Evolutionary conservation across 2,329 filamentous ascomycete genomes (phyloP).

Genomic region (Pseudocercospora pini-densiflorae): DNA sequence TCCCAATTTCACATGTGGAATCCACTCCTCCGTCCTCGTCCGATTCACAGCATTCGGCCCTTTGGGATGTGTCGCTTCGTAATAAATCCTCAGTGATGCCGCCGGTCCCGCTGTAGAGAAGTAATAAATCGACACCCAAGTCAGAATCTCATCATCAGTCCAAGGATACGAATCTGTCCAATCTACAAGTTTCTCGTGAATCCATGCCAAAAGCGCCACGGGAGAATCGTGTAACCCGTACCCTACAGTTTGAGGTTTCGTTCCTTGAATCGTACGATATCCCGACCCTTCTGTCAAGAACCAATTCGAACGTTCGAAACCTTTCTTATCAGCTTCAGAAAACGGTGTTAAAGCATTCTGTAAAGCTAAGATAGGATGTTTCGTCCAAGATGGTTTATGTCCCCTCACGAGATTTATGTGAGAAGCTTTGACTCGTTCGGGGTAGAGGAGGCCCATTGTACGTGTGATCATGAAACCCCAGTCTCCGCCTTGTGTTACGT

Average conservation of each 20-base stretch:
- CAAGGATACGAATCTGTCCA: slow-evolving; percentile 76
- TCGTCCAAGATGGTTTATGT: slow-evolving; percentile 55
- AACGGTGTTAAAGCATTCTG: slow-evolving; percentile 62
- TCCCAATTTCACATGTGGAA: slow-evolving; percentile 55
- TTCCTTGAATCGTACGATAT: slow-evolving; percentile 65
- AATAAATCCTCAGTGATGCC: slow-evolving; percentile 72
- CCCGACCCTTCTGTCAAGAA: slow-evolving; percentile 62
- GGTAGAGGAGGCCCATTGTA: slow-evolving; percentile 63
- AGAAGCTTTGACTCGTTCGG: slow-evolving; percentile 59
- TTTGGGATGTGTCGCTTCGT: slow-evolving; percentile 60
- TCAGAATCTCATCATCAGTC: slow-evolving; percentile 76
- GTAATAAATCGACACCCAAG: slow-evolving; percentile 75
- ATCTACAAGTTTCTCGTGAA: slow-evolving; percentile 78
- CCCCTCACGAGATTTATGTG: slow-evolving; percentile 46
- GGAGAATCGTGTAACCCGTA: slow-evolving; percentile 73
- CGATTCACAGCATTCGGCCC: slow-evolving; percentile 30
- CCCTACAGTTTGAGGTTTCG: slow-evolving; percentile 73
- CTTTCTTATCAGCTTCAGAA: slow-evolving; percentile 55
- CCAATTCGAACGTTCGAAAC: slow-evolving; percentile 60
- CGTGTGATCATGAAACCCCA: slow-evolving; percentile 62
- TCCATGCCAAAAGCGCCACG: slow-evolving; percentile 73
- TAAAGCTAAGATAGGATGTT: slow-evolving; percentile 62
- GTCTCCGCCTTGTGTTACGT: slow-evolving; percentile 62
- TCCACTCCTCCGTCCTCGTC: slow-evolving; percentile 47
- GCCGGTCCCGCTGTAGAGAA: slow-evolving; percentile 72